Conservation (phyloP, 345 rosid species). For the Euphorbia tirucalli region DNA sequence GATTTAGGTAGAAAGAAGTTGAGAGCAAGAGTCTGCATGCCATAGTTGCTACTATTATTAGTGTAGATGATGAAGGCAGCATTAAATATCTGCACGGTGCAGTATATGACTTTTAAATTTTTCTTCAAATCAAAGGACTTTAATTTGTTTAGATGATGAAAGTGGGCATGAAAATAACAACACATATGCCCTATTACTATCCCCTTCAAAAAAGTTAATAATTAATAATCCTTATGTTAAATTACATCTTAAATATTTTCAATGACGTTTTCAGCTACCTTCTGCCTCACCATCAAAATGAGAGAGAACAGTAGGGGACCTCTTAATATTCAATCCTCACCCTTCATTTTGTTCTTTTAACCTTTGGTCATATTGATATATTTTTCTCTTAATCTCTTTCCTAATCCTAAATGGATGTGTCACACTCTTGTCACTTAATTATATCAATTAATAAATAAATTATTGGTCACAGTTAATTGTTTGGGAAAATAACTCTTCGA, state of each 20-base stretch:
- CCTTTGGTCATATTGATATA: not conserved
- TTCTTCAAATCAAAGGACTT: not conserved
- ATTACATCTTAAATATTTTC: slow-evolving; percentile 8
- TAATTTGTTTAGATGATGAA: not conserved
- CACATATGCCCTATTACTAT: not conserved
- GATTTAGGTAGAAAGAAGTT: too few relatives aligned
- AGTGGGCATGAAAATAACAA: slow-evolving; percentile 1
- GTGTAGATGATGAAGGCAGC: not conserved
- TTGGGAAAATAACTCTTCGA: too few relatives aligned
- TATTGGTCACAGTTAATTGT: too few relatives aligned
- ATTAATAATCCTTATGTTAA: too few relatives aligned
- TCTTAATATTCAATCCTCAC: not conserved
- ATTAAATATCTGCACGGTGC: not conserved
- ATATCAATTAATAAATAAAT: too few relatives aligned
- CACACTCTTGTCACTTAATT: too few relatives aligned
- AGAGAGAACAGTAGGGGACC: slow-evolving; percentile 6
- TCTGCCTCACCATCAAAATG: not conserved
- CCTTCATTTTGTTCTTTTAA: not conserved
- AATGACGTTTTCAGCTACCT: not conserved
- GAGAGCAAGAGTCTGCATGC: not conserved
- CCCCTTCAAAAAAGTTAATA: not conserved
- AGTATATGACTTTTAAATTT: not conserved
- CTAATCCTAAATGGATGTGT: not conserved
- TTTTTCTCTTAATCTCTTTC: not conserved
- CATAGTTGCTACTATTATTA: not conserved